Conservation (phyloP, 2,329 filamentous ascomycete species). For the Fusarium sp. region DNA sequence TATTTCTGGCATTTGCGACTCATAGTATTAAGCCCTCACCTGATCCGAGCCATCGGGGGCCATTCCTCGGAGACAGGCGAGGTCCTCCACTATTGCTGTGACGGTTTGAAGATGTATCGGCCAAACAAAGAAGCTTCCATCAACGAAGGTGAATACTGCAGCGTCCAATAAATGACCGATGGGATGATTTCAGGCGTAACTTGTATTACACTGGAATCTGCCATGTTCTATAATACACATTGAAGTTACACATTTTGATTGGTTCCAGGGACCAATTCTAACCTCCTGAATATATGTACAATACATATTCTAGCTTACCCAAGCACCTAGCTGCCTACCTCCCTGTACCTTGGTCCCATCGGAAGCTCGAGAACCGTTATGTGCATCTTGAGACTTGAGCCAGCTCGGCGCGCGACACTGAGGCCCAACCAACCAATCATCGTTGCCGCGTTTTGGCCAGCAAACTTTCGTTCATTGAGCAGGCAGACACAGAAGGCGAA, state of each 20-base stretch:
- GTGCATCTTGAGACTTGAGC: background rate
- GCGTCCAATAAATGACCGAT: background rate
- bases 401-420: background rate
- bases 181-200: background rate
- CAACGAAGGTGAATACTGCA: background rate
- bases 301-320: background rate
- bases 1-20: conserved; percentile 39
- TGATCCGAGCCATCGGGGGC: conserved; percentile 33
- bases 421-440: conserved; percentile 12
- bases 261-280: background rate
- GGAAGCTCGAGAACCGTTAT: background rate
- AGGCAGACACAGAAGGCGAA: background rate
- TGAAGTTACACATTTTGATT: background rate
- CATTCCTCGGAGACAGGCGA: conserved; percentile 34
- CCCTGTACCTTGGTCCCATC: background rate
- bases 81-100: conserved; percentile 28
- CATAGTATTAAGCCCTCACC: conserved; percentile 30
- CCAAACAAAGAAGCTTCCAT: background rate
- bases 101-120: conserved; percentile 6
- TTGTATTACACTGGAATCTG: background rate
- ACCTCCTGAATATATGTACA: background rate
- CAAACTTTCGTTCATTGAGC: background rate
- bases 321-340: background rate
- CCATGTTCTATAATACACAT: background rate
- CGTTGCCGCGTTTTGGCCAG: conserved; percentile 3